These are phyloP conservation scores for Psilocybe azurescens DNA, from an alignment of 768 basidiomycete species.

Conservation along the genomic window DNA sequence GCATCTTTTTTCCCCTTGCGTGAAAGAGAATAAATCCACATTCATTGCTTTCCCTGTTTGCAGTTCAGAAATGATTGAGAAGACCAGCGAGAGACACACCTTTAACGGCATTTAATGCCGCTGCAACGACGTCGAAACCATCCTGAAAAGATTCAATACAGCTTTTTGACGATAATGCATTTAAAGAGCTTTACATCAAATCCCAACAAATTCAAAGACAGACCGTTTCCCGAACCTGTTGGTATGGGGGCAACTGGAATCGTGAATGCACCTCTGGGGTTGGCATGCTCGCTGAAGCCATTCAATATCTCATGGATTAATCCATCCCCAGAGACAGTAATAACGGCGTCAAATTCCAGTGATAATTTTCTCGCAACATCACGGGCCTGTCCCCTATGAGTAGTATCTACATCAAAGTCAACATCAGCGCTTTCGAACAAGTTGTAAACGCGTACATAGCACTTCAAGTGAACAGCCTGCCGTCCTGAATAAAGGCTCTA, in stretches of 20 bases:
- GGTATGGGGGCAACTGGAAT: slow-evolving; percentile 82
- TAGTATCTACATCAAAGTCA: slow-evolving; percentile 55
- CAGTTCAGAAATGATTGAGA: not conserved
- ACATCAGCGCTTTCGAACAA: not conserved
- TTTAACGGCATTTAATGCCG: slow-evolving; percentile 81
- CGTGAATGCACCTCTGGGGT: slow-evolving; percentile 62
- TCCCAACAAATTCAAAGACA: slow-evolving; percentile 78
- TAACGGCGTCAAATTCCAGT: slow-evolving; percentile 67
- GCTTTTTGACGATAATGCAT: not conserved
- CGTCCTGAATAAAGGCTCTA: slow-evolving; percentile 75
- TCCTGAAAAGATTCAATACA: slow-evolving; percentile 43
- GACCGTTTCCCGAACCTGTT: slow-evolving; percentile 82
- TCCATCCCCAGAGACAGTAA: slow-evolving; percentile 85
- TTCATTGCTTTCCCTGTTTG: slow-evolving; percentile 70
- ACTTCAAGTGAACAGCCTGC: slow-evolving; percentile 69
- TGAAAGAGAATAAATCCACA: slow-evolving; percentile 79
- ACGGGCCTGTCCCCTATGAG: slow-evolving; percentile 63
- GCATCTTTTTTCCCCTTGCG: slow-evolving; percentile 62
- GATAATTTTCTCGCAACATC: slow-evolving; percentile 63
- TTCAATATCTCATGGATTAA: slow-evolving; percentile 85
- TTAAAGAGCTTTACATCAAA: slow-evolving; percentile 43
- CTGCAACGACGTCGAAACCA: slow-evolving; percentile 73
- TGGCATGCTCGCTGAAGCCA: slow-evolving; percentile 71
- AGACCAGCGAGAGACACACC: slow-evolving; percentile 42
- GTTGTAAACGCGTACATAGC: slow-evolving; percentile 45